Evolutionary conservation across 208 protist species (phyloP), one percentile per base, ranked within the genome.

Genomic region (Crithidia expoeki): DNA sequence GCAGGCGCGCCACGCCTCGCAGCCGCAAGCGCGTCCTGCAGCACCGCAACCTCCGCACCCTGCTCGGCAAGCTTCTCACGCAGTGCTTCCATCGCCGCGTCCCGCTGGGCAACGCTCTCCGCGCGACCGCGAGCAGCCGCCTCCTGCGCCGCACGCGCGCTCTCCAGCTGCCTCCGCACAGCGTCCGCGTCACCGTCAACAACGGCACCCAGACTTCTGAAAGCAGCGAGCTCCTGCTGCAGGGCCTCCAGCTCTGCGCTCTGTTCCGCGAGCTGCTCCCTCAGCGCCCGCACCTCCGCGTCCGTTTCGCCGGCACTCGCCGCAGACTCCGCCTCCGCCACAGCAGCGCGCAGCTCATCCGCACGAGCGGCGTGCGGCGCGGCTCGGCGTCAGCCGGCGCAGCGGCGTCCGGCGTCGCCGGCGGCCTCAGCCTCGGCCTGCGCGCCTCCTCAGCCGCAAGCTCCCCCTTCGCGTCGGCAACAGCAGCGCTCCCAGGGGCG

Each of bases 381-480:
- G 44, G 5, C 38, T 32, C 51, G 32, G 63, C 49, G 16, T n/a
- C 49, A 27, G 17, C 4, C 28, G 19, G 63, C 34, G 55, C 51
- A 19, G 47, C 44, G n/a, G 21, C 42, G 11, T 11, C n/a, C 44
- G 9, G 44, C 44, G 83, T 79, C 53, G 79, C 83, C 16, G 27
- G 16, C 30, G 68, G 63, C 44, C 47, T n/a, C 23, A 17, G 21
- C 47, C 7, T 25, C 47, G 6, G 21, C 21, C 47, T 6, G 47
- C 47, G 47, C 47, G 21, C 47, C 23, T 30, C 23, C 47, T 7
- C 47, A 30, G 47, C 47, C 46, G 38, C 69, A 12, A 76, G 52
- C 36, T 42, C 28, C 33, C 65, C 28, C 25, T 81, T 2, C 25
- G 71, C 46, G n/a, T 23, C 36, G 33, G 60, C 51, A 21, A 69